These are phyloP conservation scores for Aquilaria sinensis DNA, from an alignment of 345 rosid genomes.

Conservation along the genomic window DNA sequence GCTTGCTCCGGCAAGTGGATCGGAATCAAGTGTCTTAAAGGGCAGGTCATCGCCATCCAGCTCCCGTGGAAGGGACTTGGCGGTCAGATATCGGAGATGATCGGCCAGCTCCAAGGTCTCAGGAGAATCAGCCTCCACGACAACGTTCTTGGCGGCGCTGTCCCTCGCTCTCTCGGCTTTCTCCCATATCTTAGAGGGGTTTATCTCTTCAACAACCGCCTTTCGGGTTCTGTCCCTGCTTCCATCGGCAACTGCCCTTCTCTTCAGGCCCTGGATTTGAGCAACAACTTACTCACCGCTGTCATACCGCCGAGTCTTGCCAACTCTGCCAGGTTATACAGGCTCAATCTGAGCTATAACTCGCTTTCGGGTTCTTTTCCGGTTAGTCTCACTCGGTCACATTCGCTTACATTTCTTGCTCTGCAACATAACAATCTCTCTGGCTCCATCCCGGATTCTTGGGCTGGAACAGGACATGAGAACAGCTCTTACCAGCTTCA, in stretches of 20 bases:
- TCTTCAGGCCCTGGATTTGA: constrained; percentile 70
- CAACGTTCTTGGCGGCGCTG: constrained; percentile 54
- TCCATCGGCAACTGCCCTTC: constrained; percentile 56
- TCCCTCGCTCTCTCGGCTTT: constrained; percentile 75
- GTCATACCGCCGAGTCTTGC: constrained; percentile 59
- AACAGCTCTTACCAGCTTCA: constrained; percentile 35
- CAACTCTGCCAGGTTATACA: constrained; percentile 53
- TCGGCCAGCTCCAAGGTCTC: constrained; percentile 70
- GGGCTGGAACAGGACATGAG: constrained; percentile 21
- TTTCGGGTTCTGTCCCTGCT: constrained; percentile 77
- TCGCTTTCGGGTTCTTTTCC: constrained; percentile 59
- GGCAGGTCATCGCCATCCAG: constrained; percentile 75
- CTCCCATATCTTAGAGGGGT: constrained; percentile 73
- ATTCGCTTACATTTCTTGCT: constrained; percentile 58
- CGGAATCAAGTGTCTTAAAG: constrained; percentile 86
- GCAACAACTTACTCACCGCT: constrained; percentile 61
- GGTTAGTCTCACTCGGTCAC: constrained; percentile 28
- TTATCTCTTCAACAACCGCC: constrained; percentile 83
- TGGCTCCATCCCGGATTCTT: constrained; percentile 58
- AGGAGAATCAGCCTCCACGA: constrained; percentile 81
- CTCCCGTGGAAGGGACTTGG: constrained; percentile 91
- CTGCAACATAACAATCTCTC: constrained; percentile 73
- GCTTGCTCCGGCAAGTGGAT: constrained; percentile 88
- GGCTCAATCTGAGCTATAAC: constrained; percentile 73
- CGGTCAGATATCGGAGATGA: constrained; percentile 73